Conservation (phyloP, 768 basidiomycete genomes). For the Collybiopsis confluens region DNA sequence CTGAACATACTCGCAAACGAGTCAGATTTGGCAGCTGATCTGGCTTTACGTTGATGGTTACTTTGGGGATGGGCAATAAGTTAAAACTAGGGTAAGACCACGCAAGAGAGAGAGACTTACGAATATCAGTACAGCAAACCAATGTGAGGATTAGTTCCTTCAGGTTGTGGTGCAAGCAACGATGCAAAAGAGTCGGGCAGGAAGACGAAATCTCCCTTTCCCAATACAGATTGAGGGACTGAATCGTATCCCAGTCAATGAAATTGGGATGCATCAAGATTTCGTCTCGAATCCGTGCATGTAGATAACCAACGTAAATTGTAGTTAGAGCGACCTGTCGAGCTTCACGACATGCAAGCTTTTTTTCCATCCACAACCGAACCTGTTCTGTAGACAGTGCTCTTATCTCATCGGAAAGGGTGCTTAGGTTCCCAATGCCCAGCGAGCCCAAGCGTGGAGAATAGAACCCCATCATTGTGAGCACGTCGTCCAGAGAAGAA, state of each 20-base stretch:
- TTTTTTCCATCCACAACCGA: neutral
- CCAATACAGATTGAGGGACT: neutral
- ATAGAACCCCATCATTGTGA: neutral
- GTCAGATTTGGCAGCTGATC: neutral
- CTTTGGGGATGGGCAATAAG: neutral
- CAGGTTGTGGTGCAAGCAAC: neutral
- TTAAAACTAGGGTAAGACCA: neutral
- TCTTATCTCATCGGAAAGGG: neutral
- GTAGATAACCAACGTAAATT: neutral
- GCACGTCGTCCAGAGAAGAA: neutral
- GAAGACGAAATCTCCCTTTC: neutral
- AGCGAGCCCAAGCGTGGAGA: neutral
- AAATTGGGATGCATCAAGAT: neutral
- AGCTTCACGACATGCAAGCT: neutral
- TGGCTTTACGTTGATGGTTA: neutral
- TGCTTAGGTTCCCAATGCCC: neutral
- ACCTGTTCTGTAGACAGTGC: neutral
- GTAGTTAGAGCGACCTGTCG: neutral
- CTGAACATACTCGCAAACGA: neutral
- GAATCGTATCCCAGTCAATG: neutral
- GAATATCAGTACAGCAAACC: neutral
- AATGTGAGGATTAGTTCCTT: neutral
- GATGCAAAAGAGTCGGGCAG: neutral
- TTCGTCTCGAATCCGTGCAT: neutral
- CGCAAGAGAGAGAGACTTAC: neutral